These are phyloP conservation scores for Halophytophthora polymorphica DNA, from an alignment of 352 stramenopile genomes.

Conservation along the genomic window DNA sequence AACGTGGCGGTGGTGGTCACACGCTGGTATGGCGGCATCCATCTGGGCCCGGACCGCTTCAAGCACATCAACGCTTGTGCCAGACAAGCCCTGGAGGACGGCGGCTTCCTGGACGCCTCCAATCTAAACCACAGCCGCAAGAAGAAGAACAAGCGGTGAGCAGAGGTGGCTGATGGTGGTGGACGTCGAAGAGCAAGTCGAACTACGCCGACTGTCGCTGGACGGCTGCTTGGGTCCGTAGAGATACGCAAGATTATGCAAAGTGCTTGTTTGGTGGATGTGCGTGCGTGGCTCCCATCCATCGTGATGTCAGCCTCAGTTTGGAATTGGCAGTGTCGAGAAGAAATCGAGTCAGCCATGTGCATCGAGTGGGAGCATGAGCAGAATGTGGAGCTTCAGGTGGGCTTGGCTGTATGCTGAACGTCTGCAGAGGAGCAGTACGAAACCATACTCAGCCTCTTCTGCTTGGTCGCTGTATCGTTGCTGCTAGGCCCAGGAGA, in stretches of 20 bases:
- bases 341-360: too few relatives aligned
- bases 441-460: background rate
- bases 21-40: conserved; percentile 82
- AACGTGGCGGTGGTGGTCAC: conserved; percentile 85
- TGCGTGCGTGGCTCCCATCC: too few relatives aligned
- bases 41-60: conserved; percentile 83
- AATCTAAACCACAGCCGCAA: conserved; percentile 31
- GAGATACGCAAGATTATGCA: too few relatives aligned
- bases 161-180: background rate
- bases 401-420: too few relatives aligned
- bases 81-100: conserved; percentile 71
- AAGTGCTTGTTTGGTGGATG: too few relatives aligned
- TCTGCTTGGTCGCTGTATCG: background rate
- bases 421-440: too few relatives aligned
- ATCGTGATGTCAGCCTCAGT: too few relatives aligned
- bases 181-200: background rate
- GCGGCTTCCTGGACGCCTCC: conserved; percentile 43
- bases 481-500: conserved; percentile 53
- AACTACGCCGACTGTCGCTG: background rate
- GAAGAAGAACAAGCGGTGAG: conserved; percentile 52
- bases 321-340: too few relatives aligned
- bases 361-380: background rate
- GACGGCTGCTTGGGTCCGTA: too few relatives aligned
- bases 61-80: conserved; percentile 81
- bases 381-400: conserved; percentile 54